A percentile compares a stretch with the other conserved stretches of the same genome.
Evolutionary conservation across 495 filamentous ascomycete genomes (phyloP).

Genomic region (Penicillium cosmopolitanum): DNA sequence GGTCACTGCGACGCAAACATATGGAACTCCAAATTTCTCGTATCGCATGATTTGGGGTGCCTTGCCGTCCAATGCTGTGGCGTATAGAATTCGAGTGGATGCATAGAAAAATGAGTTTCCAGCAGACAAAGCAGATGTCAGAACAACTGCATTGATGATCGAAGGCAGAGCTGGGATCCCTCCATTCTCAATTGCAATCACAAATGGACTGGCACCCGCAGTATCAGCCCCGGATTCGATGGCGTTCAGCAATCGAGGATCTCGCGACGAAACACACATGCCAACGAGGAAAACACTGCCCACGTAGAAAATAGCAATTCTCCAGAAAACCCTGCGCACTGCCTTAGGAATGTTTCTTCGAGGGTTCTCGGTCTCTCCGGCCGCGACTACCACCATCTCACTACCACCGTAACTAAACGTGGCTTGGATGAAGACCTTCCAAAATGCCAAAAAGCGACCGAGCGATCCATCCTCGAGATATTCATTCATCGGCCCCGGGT

Average conservation of each 20-base stretch:
- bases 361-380: slow-evolving; percentile 78
- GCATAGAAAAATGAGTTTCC: slow-evolving; percentile 77
- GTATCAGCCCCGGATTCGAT: slow-evolving; percentile 43
- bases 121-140: slow-evolving; percentile 65
- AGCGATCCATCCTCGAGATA: slow-evolving; percentile 39
- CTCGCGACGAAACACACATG: slow-evolving; percentile 40
- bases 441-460: slow-evolving; percentile 51
- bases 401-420: slow-evolving; percentile 56
- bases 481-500: slow-evolving; percentile 51
- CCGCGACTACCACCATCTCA: slow-evolving; percentile 76
- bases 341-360: slow-evolving; percentile 73
- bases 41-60: slow-evolving; percentile 61
- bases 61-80: slow-evolving; percentile 65
- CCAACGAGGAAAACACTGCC: slow-evolving; percentile 56
- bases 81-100: slow-evolving; percentile 70
- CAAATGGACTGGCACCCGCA: slow-evolving; percentile 34
- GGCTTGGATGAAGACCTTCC: slow-evolving; percentile 42
- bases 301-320: slow-evolving; percentile 79
- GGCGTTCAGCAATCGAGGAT: slow-evolving; percentile 25
- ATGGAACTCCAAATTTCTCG: slow-evolving; percentile 46
- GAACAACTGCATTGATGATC: slow-evolving; percentile 74
- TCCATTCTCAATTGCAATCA: slow-evolving; percentile 56
- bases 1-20: slow-evolving; percentile 34
- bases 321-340: slow-evolving; percentile 78
- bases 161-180: slow-evolving; percentile 66